Conservation (phyloP, 805 yeast genomes). For the Lipomyces chichibuensis region DNA sequence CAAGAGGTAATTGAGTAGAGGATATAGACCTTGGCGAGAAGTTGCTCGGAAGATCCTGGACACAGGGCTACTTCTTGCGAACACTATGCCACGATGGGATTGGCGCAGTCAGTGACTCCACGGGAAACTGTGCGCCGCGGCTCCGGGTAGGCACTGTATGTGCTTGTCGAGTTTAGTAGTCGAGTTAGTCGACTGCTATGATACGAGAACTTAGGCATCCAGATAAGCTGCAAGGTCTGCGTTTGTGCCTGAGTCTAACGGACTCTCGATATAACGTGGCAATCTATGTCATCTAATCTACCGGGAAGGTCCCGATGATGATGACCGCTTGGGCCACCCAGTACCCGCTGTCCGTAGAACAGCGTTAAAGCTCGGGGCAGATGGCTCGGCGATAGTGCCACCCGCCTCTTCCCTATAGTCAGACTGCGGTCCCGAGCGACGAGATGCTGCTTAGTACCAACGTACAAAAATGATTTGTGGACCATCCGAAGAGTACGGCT, state of each 20-base stretch:
- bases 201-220: neutral
- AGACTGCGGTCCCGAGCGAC: neutral
- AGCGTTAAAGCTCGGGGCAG: neutral
- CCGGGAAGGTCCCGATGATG: neutral
- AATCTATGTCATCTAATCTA: neutral
- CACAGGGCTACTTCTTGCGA: too few relatives aligned
- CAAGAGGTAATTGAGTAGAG: neutral
- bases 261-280: neutral
- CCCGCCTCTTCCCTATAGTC: neutral
- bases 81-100: neutral
- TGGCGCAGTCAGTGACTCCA: neutral
- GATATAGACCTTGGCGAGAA: too few relatives aligned
- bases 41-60: too few relatives aligned
- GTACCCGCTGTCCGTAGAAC: neutral
- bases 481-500: neutral
- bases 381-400: neutral
- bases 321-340: neutral
- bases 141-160: neutral
- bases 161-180: neutral
- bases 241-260: neutral
- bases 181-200: too few relatives aligned
- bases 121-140: neutral
- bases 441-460: neutral
- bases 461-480: neutral
- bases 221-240: neutral